Evolutionary conservation across 176 grass and related monocot genomes (phyloP).

Genomic region (Eremochloa ophiuroides): DNA sequence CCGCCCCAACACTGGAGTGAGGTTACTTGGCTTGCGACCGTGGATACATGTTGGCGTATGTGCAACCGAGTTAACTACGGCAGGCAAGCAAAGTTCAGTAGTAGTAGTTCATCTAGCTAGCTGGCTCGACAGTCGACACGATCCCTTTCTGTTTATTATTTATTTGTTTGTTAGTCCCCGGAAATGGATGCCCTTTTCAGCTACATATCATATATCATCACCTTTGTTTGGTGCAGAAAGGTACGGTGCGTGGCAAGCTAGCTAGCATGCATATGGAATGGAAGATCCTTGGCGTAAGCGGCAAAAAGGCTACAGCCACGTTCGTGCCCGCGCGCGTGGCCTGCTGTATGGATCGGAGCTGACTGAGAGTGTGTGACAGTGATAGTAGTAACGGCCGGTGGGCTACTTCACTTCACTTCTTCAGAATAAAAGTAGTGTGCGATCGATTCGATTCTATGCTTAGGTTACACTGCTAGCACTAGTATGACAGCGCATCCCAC

Average conservation of each 20-base stretch:
- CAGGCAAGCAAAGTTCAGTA: background rate
- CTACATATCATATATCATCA: background rate
- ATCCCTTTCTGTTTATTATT: background rate
- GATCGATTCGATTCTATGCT: conserved; percentile 1
- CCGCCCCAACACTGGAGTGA: background rate
- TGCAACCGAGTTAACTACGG: background rate
- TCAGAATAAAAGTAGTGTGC: background rate
- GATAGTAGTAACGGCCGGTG: background rate
- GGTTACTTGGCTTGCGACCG: conserved; percentile 9
- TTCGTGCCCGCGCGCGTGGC: background rate
- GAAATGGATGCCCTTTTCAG: conserved; percentile 25
- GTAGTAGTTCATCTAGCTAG: background rate
- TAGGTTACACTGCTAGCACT: background rate
- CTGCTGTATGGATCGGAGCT: background rate
- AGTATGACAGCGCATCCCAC: background rate
- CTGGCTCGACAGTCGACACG: background rate
- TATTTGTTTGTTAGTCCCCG: background rate
- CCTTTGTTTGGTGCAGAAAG: conserved; percentile 28
- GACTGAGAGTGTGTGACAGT: background rate
- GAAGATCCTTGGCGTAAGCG: conserved; percentile 40
- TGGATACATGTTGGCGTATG: background rate
- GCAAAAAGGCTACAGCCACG: conserved; percentile 29
- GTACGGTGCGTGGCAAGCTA: background rate
- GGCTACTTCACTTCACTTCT: too few relatives aligned
- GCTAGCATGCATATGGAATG: background rate